A percentile compares a stretch with the other conserved stretches of the same genome.
These are phyloP conservation scores for Cenococcum geophilum DNA, from an alignment of 495 filamentous ascomycete genomes.

Conservation along the genomic window DNA sequence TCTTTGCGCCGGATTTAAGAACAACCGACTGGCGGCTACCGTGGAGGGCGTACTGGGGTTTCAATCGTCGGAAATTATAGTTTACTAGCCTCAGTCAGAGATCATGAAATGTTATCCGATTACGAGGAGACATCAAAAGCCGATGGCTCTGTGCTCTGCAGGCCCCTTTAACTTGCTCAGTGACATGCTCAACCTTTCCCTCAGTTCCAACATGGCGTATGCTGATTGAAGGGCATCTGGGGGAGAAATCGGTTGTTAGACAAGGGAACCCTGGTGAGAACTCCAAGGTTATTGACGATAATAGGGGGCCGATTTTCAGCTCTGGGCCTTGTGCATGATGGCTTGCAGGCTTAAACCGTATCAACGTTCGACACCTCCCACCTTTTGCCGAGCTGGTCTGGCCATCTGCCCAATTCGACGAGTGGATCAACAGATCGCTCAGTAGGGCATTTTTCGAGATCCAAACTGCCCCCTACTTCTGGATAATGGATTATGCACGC, in stretches of 20 bases:
- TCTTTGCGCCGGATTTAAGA: slow-evolving; percentile 60
- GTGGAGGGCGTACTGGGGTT: slow-evolving; percentile 74
- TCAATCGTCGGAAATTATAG: slow-evolving; percentile 45
- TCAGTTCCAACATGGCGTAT: too few species aligned
- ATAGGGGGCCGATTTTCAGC: neutral
- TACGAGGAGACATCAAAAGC: too few species aligned
- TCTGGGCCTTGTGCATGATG: neutral
- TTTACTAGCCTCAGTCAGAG: neutral
- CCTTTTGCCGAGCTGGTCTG: neutral
- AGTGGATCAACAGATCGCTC: neutral
- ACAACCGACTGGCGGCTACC: slow-evolving; percentile 79
- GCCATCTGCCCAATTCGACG: neutral
- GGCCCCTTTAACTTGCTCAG: too few species aligned
- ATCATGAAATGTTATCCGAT: too few species aligned
- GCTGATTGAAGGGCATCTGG: too few species aligned
- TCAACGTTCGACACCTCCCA: neutral
- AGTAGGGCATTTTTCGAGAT: too few species aligned
- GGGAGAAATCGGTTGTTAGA: too few species aligned
- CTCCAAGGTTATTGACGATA: neutral
- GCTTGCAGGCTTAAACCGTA: neutral
- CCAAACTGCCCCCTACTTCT: too few species aligned
- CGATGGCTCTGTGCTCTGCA: too few species aligned
- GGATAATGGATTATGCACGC: too few species aligned
- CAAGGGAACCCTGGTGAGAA: too few species aligned
- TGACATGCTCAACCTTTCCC: too few species aligned